phyloP scores from a whole-genome alignment of 2,329 filamentous ascomycete genomes.

The Bertia moriformis region DNA sequence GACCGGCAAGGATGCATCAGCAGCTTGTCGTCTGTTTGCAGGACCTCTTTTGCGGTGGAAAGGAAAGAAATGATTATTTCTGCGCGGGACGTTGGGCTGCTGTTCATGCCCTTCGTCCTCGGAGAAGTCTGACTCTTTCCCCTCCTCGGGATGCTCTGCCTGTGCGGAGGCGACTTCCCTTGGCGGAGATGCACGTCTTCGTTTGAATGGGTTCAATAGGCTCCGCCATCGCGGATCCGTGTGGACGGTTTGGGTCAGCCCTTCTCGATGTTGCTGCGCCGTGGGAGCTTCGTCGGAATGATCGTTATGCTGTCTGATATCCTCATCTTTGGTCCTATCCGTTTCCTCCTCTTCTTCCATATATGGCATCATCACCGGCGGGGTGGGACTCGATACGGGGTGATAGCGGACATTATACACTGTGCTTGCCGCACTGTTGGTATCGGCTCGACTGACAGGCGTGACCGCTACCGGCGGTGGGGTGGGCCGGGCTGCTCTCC shows the following conservation, averaged over 20 bases:
- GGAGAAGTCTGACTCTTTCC: conserved; percentile 7
- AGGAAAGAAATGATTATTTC: neutral
- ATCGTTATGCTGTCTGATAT: conserved; percentile 5
- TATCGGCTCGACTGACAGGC: conserved; percentile 44
- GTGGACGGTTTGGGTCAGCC: conserved; percentile 7
- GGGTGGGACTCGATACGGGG: conserved; percentile 30
- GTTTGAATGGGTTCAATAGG: conserved; percentile 40
- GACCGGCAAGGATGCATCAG: conserved; percentile 30
- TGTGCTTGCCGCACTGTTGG: conserved; percentile 45
- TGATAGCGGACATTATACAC: conserved; percentile 50
- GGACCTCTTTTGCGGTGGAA: conserved; percentile 10
- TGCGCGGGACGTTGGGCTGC: neutral
- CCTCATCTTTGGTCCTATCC: neutral
- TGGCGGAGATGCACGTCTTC: conserved; percentile 39
- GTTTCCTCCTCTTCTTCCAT: conserved; percentile 4
- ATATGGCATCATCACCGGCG: conserved; percentile 17
- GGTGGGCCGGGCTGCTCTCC: conserved; percentile 16
- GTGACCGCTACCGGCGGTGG: conserved; percentile 31
- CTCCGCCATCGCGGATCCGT: conserved; percentile 28
- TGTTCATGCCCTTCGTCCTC: neutral
- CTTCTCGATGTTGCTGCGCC: conserved; percentile 8
- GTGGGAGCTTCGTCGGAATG: neutral
- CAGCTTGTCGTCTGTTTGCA: conserved; percentile 25
- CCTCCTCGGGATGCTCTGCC: conserved; percentile 19
- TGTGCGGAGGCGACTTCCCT: conserved; percentile 42